phyloP scores from a whole-genome alignment of 208 protist genomes.

The Angomonas ambiguus region DNA sequence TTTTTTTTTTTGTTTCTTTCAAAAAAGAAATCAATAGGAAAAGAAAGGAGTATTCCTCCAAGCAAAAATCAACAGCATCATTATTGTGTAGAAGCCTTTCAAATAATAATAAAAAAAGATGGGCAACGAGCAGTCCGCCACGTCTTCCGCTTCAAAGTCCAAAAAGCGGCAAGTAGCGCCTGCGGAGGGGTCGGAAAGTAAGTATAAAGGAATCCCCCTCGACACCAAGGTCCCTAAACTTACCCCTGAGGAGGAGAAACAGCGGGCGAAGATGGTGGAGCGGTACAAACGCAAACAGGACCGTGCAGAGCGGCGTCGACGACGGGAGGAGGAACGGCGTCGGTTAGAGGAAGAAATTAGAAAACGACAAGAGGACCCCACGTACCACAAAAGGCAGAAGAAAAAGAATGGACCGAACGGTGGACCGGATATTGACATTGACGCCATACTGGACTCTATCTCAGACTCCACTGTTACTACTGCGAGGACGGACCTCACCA shows the following conservation, averaged over 20 bases:
- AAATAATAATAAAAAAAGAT: not conserved
- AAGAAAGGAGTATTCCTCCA: no score
- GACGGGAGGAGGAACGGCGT: conserved; percentile 6
- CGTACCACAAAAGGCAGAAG: not conserved
- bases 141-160: not conserved
- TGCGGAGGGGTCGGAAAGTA: not conserved
- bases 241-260: conserved; percentile 14
- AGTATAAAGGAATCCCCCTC: conserved; percentile 22
- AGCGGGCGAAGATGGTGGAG: conserved; percentile 6
- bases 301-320: conserved; percentile 4
- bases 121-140: conserved; percentile 2
- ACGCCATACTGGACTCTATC: not conserved
- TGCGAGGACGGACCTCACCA: not conserved
- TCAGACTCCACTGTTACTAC: not conserved
- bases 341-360: not conserved
- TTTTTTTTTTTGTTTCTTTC: conserved; percentile 7
- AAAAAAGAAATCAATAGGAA: not conserved
- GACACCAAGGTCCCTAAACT: conserved; percentile 18
- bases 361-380: not conserved
- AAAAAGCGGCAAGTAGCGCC: not conserved
- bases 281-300: conserved; percentile 9
- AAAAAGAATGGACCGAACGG: not conserved
- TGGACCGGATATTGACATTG: not conserved
- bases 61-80: no score
- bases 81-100: no score